These are phyloP conservation scores for Neonectria punicea DNA, from an alignment of 2,329 filamentous ascomycete species.

Conservation along the genomic window DNA sequence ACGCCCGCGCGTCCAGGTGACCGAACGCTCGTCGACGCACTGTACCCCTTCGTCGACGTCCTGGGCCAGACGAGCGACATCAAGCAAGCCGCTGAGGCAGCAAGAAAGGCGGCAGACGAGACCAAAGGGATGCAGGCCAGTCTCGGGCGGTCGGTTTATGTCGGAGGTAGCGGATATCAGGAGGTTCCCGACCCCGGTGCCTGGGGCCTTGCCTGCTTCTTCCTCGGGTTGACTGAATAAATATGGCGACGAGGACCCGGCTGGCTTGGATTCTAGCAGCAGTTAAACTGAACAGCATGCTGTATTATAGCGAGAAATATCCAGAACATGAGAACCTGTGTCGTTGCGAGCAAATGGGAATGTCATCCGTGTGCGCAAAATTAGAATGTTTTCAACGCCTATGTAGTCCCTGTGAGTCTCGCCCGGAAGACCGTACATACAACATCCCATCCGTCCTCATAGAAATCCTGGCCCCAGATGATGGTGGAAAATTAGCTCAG, in stretches of 20 bases:
- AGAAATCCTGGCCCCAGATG: slow-evolving; percentile 34
- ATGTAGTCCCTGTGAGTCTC: slow-evolving; percentile 48
- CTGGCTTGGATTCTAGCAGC: not conserved
- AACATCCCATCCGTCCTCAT: slow-evolving; percentile 40
- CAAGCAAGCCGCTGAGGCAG: slow-evolving; percentile 78
- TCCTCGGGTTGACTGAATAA: slow-evolving; percentile 72
- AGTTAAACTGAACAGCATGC: not conserved
- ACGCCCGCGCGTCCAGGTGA: slow-evolving; percentile 92
- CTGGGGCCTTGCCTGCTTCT: slow-evolving; percentile 80
- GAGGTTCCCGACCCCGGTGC: slow-evolving; percentile 73
- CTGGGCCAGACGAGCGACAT: slow-evolving; percentile 74
- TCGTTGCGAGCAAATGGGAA: not conserved
- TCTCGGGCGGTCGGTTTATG: slow-evolving; percentile 68
- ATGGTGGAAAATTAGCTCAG: slow-evolving; percentile 67
- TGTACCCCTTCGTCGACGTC: slow-evolving; percentile 85
- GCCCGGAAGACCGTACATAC: slow-evolving; percentile 45
- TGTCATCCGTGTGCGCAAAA: slow-evolving; percentile 30
- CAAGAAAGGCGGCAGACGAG: slow-evolving; percentile 78
- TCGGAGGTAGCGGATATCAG: slow-evolving; percentile 57
- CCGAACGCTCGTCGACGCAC: slow-evolving; percentile 87
- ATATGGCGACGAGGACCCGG: slow-evolving; percentile 38
- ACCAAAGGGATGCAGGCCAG: slow-evolving; percentile 95
- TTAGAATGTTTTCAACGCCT: slow-evolving; percentile 52
- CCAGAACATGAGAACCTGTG: not conserved
- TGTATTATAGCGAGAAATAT: not conserved